phyloP scores from a whole-genome alignment of 176 grass and related monocot species.

The Carex parvula region DNA sequence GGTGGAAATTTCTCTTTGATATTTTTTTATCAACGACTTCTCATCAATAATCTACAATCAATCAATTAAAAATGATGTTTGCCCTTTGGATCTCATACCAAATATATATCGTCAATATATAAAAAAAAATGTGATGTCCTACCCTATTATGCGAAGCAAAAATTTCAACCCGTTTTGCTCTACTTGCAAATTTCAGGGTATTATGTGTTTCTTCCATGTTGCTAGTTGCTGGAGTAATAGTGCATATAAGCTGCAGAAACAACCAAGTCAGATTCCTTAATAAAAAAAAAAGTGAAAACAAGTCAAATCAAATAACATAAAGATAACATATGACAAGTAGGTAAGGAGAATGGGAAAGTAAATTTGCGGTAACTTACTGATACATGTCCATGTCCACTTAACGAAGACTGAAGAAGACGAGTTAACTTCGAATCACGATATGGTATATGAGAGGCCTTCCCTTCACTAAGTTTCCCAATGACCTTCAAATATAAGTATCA shows the following conservation, averaged over 20 bases:
- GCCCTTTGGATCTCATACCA: not conserved
- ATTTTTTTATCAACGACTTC: slow-evolving; percentile 99
- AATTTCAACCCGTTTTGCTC: slow-evolving; percentile 96
- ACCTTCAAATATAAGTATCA: slow-evolving; percentile 47
- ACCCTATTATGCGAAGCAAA: slow-evolving; percentile 91
- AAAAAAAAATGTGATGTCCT: slow-evolving; percentile 11
- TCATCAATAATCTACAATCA: slow-evolving; percentile 79
- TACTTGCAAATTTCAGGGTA: slow-evolving; percentile 98
- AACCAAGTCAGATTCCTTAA: not conserved
- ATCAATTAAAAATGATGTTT: slow-evolving; percentile 11
- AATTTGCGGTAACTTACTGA: slow-evolving; percentile 53
- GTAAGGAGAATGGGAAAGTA: not conserved
- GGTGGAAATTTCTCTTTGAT: slow-evolving; percentile 92
- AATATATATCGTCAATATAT: not conserved
- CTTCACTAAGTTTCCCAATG: slow-evolving; percentile 97
- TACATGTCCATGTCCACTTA: slow-evolving; percentile 96
- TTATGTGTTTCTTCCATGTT: slow-evolving; percentile 99
- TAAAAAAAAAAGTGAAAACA: not conserved
- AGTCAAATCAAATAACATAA: not conserved
- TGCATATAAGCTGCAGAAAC: slow-evolving; percentile 90
- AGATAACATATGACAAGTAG: not conserved
- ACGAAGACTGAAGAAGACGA: slow-evolving; percentile 84
- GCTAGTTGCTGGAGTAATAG: slow-evolving; percentile 92
- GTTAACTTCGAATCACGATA: slow-evolving; percentile 98
- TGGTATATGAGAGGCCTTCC: slow-evolving; percentile 97